phyloP scores from a whole-genome alignment of 257 asterid genomes.

The Solanum pennellii region DNA sequence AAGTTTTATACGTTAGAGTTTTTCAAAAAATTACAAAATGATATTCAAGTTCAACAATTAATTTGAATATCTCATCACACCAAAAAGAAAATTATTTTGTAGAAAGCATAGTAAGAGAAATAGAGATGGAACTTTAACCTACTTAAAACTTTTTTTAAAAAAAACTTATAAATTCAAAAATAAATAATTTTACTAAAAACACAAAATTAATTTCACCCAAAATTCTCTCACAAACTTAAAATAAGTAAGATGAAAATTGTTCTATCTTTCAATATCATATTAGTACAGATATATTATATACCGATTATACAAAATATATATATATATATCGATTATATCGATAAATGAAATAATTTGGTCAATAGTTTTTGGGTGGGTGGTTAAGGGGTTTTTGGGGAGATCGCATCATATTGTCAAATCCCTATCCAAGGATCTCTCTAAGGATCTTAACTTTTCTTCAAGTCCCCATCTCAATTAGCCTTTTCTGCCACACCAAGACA shows the following conservation, averaged over 20 bases:
- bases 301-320: background rate
- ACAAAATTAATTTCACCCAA: background rate
- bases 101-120: background rate
- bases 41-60: background rate
- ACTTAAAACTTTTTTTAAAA: too few species aligned
- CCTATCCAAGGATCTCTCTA: conserved; percentile 48
- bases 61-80: background rate
- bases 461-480: conserved; percentile 39
- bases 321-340: background rate
- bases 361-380: background rate
- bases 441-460: conserved; percentile 50
- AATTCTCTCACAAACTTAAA: background rate
- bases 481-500: conserved; percentile 50
- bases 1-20: background rate
- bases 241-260: background rate
- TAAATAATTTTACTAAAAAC: too few species aligned
- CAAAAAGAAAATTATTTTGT: background rate
- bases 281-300: background rate
- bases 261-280: background rate
- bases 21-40: background rate
- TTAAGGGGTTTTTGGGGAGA: background rate
- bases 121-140: background rate
- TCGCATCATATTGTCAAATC: conserved; percentile 27
- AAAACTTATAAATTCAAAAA: too few species aligned
- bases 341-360: background rate